phyloP scores from a whole-genome alignment of 371 early-diverging fungal species.

The Mortierella sp. region DNA sequence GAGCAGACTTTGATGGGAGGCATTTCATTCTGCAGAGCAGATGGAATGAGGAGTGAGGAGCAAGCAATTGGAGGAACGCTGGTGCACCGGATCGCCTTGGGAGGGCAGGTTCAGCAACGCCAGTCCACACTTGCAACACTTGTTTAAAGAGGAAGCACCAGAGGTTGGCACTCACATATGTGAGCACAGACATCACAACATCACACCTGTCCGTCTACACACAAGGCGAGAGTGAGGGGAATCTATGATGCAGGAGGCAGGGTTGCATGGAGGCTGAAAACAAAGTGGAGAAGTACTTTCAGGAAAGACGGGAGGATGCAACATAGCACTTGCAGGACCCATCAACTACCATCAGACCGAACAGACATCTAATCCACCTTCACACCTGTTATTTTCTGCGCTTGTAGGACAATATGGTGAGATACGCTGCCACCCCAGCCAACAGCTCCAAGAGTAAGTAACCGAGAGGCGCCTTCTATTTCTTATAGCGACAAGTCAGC shows the following conservation, averaged over 20 bases:
- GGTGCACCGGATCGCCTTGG: neutral
- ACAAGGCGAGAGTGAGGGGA: neutral
- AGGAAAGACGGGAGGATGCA: neutral
- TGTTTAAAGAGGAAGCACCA: too few species aligned
- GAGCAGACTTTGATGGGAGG: neutral
- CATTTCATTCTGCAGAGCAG: neutral
- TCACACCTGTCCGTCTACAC: neutral
- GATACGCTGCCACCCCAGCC: conserved; percentile 62
- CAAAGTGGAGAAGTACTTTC: too few species aligned
- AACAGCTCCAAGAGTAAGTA: conserved; percentile 62
- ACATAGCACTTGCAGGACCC: neutral
- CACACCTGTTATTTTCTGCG: neutral
- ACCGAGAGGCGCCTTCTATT: neutral
- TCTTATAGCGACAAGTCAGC: neutral
- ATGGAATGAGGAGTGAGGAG: neutral
- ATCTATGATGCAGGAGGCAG: conserved; percentile 8
- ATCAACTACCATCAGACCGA: neutral
- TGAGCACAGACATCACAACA: conserved; percentile 1
- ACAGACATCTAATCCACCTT: conserved; percentile 25
- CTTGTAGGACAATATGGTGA: conserved; percentile 59
- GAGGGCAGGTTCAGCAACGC: neutral
- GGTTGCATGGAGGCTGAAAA: neutral
- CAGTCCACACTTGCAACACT: neutral
- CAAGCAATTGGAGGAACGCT: neutral
- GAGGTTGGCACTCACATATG: neutral